These are phyloP conservation scores for Aurinia saxatilis DNA, from an alignment of 345 rosid species.

Conservation along the genomic window DNA sequence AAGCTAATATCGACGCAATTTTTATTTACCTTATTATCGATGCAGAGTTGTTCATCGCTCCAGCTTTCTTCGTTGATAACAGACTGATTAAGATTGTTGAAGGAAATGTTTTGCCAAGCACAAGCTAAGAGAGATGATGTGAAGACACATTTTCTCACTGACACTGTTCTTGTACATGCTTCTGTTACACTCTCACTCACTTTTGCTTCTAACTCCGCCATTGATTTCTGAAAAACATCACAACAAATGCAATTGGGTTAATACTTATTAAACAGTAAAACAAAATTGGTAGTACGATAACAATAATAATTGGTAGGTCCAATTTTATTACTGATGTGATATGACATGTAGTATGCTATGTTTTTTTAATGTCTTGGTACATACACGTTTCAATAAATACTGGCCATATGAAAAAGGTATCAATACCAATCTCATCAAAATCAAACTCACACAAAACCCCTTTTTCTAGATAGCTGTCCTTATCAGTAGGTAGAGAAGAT, in stretches of 20 bases:
- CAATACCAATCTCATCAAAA: background rate
- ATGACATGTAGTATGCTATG: background rate
- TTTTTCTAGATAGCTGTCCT: constrained; percentile 1
- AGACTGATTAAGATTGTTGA: constrained; percentile 26
- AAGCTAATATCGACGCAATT: background rate
- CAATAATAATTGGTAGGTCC: no score
- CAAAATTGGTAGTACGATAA: no score
- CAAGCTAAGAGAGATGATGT: constrained; percentile 77
- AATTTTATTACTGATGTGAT: background rate
- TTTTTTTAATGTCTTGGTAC: background rate
- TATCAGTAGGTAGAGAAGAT: constrained; percentile 18
- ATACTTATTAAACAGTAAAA: background rate
- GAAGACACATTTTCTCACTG: constrained; percentile 68
- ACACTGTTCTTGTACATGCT: constrained; percentile 71
- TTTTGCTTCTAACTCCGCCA: constrained; percentile 46
- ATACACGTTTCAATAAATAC: constrained; percentile 3
- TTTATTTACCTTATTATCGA: constrained; percentile 48
- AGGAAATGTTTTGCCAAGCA: constrained; percentile 46
- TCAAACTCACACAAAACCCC: background rate
- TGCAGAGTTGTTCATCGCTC: constrained; percentile 77
- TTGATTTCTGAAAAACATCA: constrained; percentile 22
- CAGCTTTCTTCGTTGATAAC: constrained; percentile 54
- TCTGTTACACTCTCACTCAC: constrained; percentile 61
- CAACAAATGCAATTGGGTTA: background rate
- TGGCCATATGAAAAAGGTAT: background rate